Base-by-base conservation (phyloP, 169 alveolate genomes). In the Eimeria mitis region DNA sequence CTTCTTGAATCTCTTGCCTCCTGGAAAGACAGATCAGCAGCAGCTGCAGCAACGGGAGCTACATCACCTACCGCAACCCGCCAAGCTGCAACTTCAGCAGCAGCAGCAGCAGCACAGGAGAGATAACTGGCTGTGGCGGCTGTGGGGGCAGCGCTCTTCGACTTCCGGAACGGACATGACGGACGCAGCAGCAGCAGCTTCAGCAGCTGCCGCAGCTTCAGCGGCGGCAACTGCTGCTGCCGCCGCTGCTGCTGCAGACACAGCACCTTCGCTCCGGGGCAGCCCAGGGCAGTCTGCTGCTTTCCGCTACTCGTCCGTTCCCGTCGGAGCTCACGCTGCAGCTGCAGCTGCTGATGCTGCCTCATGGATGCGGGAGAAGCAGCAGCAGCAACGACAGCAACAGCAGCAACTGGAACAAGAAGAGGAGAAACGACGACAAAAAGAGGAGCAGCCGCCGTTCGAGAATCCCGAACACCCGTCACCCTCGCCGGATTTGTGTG, bases 71-170 rank as follows among this genome's bases (percentile, higher is more conserved):
- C 90, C 71, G 37, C 90, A 83, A 40, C 90, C 90, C 42, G 88
- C 88, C 44, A 83, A 83, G 90, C 90, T 83, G 56, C 90, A 83
- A 83, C 90, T 83, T 40, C 90, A 83, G 90, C 90, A 83, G 75
- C 90, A 83, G 75, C 90, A 83, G 52, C 90, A 83, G 68, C 90
- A 83, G 37, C 90, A 83, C 56, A 52, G 90, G 90, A 83, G 90
- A 59, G 90, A 83, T 6, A 83, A 83, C n/a, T 83, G 90, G 90
- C 90, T 83, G 25, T 83, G 90, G 90, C 70, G 90, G 47, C 76
- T 83, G 34, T 83, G 90, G 90, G 90, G 90, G 54, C 90, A 83
- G 59, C 90, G 90, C 8, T 61, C 90, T 25, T 83, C 90, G n/a
- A 31, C 56, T 28, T 37, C 90, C 14, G 90, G 90, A n/a, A 31